These are phyloP conservation scores for Sanghuangporus weigelae DNA, from an alignment of 1,284 basidiomycete species.

Conservation along the genomic window DNA sequence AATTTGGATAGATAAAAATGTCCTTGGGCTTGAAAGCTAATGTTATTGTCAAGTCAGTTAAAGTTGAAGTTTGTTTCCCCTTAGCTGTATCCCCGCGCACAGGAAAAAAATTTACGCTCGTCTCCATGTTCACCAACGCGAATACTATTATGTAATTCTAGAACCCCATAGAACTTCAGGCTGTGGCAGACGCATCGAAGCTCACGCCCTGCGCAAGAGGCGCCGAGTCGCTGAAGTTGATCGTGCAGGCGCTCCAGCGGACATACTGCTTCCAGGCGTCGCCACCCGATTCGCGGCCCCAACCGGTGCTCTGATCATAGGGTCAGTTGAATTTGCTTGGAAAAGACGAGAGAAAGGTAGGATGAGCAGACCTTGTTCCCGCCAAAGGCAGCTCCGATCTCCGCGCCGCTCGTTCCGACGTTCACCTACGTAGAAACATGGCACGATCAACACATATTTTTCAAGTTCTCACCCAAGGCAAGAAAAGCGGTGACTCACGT, in stretches of 20 bases:
- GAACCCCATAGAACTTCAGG: no score
- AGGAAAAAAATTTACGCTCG: no score
- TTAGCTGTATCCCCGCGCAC: no score
- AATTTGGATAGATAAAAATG: no score
- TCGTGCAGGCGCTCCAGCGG: constrained; percentile 84
- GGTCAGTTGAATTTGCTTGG: background rate
- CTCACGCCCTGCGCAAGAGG: constrained; percentile 90
- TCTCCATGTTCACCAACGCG: no score
- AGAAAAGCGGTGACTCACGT: constrained; percentile 42
- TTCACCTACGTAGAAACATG: constrained; percentile 56
- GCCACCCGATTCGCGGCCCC: constrained; percentile 95
- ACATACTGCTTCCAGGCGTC: constrained; percentile 96
- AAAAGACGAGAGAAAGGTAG: background rate
- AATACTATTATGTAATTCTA: no score
- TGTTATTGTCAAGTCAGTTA: no score
- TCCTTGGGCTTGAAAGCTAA: no score
- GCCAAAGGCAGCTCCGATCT: constrained; percentile 89
- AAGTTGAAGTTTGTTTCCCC: no score
- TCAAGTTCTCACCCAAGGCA: background rate
- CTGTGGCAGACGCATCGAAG: constrained; percentile 36
- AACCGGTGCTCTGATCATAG: constrained; percentile 45
- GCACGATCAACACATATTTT: constrained; percentile 8
- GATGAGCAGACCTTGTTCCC: constrained; percentile 72
- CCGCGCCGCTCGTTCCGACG: constrained; percentile 90
- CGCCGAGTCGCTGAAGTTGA: constrained; percentile 88